Conservation (phyloP, 1,284 basidiomycete genomes). For the Papiliotrema nemorosa region DNA sequence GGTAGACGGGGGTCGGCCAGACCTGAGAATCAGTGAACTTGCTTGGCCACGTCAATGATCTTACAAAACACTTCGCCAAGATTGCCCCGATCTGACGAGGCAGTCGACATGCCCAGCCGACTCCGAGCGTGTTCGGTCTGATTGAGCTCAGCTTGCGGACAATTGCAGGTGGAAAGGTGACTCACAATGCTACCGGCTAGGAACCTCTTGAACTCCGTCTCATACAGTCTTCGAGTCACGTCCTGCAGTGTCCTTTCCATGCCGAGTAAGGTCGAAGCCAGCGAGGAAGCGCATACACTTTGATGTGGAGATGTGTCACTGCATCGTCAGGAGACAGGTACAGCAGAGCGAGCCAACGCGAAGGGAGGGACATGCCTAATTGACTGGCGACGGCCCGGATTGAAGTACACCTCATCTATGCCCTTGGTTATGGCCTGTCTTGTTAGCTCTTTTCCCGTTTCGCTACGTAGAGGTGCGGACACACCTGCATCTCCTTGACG, state of each 20-base stretch:
- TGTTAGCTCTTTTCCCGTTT: no score
- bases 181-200: constrained; percentile 19
- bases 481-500: constrained; percentile 13
- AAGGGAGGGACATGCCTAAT: no score
- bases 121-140: constrained; percentile 20
- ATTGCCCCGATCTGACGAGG: constrained; percentile 15
- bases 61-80: constrained; percentile 24
- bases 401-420: neutral
- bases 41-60: no score
- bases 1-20: constrained; percentile 20
- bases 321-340: neutral
- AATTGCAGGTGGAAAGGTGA: neutral
- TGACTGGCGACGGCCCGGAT: no score
- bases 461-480: neutral
- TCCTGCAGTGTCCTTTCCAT: constrained; percentile 8
- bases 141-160: neutral
- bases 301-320: constrained; percentile 5
- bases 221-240: constrained; percentile 15
- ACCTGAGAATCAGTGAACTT: no score
- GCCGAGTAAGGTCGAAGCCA: constrained; percentile 5
- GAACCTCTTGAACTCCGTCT: constrained; percentile 17
- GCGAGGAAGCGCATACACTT: neutral
- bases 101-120: constrained; percentile 13
- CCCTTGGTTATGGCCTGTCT: neutral
- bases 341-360: no score